Conservation (phyloP, 1,284 basidiomycete species). For the Boletellus deceptivus region DNA sequence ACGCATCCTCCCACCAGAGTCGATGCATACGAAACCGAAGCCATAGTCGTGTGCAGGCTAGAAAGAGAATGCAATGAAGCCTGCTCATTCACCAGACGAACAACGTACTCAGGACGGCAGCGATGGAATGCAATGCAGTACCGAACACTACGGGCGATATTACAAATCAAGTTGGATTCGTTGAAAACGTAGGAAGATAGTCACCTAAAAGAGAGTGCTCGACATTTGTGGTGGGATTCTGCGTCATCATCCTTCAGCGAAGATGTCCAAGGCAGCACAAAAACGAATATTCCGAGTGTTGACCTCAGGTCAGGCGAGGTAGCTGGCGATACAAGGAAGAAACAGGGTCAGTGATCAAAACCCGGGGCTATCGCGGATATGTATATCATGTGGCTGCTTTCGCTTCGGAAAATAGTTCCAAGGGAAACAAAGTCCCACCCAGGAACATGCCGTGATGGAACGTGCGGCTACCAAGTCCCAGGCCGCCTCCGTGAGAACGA, state of each 20-base stretch:
- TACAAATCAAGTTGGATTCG: not conserved
- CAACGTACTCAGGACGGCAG: conserved; percentile 8
- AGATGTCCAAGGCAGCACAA: not conserved
- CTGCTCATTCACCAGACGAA: not conserved
- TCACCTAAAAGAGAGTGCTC: conserved; percentile 4
- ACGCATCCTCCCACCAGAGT: conserved; percentile 24
- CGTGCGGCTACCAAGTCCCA: not conserved
- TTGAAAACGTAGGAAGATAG: not conserved
- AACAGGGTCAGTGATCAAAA: not conserved
- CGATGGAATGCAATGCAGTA: conserved; percentile 12
- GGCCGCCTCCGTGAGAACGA: not conserved
- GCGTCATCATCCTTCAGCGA: conserved; percentile 1
- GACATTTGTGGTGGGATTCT: not conserved
- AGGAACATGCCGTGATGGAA: not conserved
- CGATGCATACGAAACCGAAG: conserved; percentile 6
- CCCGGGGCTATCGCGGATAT: not conserved
- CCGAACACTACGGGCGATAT: conserved; percentile 4
- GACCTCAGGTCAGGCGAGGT: not conserved
- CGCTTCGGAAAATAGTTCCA: not conserved
- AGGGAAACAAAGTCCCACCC: not conserved
- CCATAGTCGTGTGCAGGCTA: conserved; percentile 17
- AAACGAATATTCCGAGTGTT: not conserved
- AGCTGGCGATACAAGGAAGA: not conserved
- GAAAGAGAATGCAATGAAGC: not conserved
- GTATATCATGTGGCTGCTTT: not conserved